Evolutionary conservation across 2,329 filamentous ascomycete genomes (phyloP), one percentile per base, ranked within the genome.

Genomic region (Pseudopithomyces maydicus): DNA sequence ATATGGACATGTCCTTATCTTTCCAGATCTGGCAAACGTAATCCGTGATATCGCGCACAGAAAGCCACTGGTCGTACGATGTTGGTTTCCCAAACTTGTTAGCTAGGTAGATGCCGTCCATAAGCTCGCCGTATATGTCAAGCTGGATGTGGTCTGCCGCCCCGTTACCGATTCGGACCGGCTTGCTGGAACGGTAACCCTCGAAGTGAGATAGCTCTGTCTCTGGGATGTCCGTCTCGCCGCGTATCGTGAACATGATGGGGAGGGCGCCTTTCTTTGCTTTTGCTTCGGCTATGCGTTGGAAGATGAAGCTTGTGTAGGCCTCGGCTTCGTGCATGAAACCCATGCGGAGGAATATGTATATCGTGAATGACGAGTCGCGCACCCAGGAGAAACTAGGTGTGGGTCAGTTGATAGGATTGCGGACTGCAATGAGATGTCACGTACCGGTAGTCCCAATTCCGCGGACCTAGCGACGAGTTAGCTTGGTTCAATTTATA

Each of bases 231-330:
- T 91, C 86, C 1, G 88, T 91, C 43, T 86, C 87, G 45, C 90
- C 90, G 22, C 85, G 82, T 62, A 93, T 92, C 39, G 88, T 90
- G 70, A 92, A 92, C 90, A 93, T 92, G 69, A 93, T 90, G 12
- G 90, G 90, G 35, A 93, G 76, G 0, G 84, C 86, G 29, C 86
- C 85, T 48, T 88, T 84, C 1, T 82, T 71, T 7, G 79, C 79
- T n/a, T 85, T 81, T 1, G 87, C 87, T 57, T 85, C 81, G 32
- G 84, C 79, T 58, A 92, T 86, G 10, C 89, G 84, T 62, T 90
- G 85, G 74, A 85, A 90, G 62, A 93, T 91, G 70, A 92, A 93
- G 52, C 84, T 82, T 82, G 92, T 91, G 73, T 91, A 93, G 1
- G 88, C 86, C 70, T 92, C 88, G 3, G 90, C 90, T 73, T 93